phyloP scores from a whole-genome alignment of 371 early-diverging fungal species.

The Apophysomyces elegans region DNA sequence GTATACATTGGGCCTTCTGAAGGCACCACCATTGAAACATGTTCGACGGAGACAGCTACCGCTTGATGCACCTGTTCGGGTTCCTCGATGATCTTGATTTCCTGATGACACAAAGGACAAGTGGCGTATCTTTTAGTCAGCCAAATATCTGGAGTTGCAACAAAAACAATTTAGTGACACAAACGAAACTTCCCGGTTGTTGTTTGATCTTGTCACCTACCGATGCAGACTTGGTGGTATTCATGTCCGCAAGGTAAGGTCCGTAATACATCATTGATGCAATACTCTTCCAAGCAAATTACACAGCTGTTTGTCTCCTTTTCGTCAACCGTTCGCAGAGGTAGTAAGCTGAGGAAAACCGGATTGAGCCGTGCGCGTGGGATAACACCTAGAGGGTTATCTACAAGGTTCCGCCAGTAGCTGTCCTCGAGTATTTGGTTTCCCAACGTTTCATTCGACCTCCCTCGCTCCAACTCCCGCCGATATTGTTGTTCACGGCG shows the following conservation, averaged over 20 bases:
- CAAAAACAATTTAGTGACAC: background rate
- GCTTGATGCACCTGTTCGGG: conserved; percentile 6
- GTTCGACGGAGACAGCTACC: background rate
- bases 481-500: background rate
- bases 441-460: background rate
- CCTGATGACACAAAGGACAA: conserved; percentile 16
- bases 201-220: background rate
- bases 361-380: conserved; percentile 1
- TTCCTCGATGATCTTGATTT: background rate
- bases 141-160: conserved; percentile 6
- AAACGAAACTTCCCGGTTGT: no score
- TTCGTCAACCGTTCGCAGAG: background rate
- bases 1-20: background rate
- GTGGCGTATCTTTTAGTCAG: conserved; percentile 14
- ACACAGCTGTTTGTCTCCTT: conserved; percentile 11
- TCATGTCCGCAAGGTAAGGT: conserved; percentile 15
- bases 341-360: background rate
- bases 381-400: background rate
- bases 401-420: background rate
- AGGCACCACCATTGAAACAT: background rate
- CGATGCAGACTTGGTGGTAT: conserved; percentile 15
- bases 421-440: background rate
- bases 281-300: conserved; percentile 6
- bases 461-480: background rate
- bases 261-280: background rate